A percentile compares a stretch with the other conserved stretches of the same genome.
Conservation (phyloP, 805 yeast genomes). For the Saturnispora sanitii region DNA sequence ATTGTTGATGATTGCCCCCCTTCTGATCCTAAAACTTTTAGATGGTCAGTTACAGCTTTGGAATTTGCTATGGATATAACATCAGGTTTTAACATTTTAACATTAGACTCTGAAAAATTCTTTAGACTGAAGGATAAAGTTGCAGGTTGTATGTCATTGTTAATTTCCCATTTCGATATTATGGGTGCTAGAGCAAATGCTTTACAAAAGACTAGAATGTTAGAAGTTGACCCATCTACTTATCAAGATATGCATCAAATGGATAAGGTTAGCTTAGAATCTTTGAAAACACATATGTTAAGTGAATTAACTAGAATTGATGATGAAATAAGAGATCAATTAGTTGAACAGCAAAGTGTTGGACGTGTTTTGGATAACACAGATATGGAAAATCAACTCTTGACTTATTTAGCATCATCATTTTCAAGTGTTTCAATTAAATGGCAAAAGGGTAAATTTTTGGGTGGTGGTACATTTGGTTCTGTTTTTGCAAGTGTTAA, state of each 20-base stretch:
- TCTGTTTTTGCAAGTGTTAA: conserved; percentile 87
- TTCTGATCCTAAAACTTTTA: conserved; percentile 79
- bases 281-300: conserved; percentile 61
- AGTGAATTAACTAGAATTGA: conserved; percentile 58
- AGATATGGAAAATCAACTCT: conserved; percentile 78
- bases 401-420: conserved; percentile 79
- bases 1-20: conserved; percentile 93
- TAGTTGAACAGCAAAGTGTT: conserved; percentile 41
- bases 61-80: conserved; percentile 96
- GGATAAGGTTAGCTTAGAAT: conserved; percentile 42
- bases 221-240: conserved; percentile 39
- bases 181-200: conserved; percentile 94
- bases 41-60: conserved; percentile 93
- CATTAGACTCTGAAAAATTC: conserved; percentile 71
- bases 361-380: conserved; percentile 87
- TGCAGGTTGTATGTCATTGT: conserved; percentile 86
- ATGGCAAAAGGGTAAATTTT: conserved; percentile 92
- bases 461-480: conserved; percentile 96
- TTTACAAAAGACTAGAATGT: conserved; percentile 44
- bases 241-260: conserved; percentile 45
- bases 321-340: conserved; percentile 34
- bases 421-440: conserved; percentile 84
- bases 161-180: conserved; percentile 92
- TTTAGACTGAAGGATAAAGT: conserved; percentile 64
- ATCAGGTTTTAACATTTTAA: conserved; percentile 76